Percentiles rank a stretch among this genome's conserved stretches.
Conservation (phyloP, 352 stramenopile species). For the Thalassiosira sp. region DNA sequence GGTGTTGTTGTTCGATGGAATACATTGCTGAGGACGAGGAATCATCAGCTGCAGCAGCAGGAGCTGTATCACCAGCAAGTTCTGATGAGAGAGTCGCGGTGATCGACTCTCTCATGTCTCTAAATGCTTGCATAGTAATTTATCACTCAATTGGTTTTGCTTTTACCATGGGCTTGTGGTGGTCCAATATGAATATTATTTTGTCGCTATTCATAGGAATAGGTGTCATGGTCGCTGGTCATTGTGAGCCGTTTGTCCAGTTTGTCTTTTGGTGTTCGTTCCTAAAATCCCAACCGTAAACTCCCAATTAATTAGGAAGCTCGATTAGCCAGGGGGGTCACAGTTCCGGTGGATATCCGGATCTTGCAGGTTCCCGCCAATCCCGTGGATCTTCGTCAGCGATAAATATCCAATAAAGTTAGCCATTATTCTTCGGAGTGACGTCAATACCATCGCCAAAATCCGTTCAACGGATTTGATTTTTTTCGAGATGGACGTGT, state of each 20-base stretch:
- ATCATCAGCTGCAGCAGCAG: not conserved
- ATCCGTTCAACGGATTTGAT: not conserved
- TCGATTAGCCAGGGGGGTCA: no score
- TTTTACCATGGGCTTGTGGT: not conserved
- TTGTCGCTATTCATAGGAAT: no score
- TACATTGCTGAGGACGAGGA: not conserved
- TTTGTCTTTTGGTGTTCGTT: no score
- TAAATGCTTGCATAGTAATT: not conserved
- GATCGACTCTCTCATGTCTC: no score
- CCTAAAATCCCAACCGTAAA: no score
- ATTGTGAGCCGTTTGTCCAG: no score
- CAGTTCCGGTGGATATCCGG: not conserved
- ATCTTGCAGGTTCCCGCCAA: not conserved
- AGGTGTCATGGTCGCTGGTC: no score
- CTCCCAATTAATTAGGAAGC: not conserved
- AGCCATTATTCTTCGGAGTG: not conserved
- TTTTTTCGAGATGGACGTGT: not conserved
- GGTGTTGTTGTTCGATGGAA: constrained; percentile 2
- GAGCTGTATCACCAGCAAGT: not conserved
- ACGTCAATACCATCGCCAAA: not conserved
- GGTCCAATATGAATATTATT: no score
- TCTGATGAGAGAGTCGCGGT: not conserved
- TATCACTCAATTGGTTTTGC: not conserved
- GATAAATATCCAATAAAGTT: not conserved
- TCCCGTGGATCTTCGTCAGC: not conserved